These are phyloP conservation scores for Talaromyces sp. DNA, from an alignment of 2,329 filamentous ascomycete species.

Conservation along the genomic window DNA sequence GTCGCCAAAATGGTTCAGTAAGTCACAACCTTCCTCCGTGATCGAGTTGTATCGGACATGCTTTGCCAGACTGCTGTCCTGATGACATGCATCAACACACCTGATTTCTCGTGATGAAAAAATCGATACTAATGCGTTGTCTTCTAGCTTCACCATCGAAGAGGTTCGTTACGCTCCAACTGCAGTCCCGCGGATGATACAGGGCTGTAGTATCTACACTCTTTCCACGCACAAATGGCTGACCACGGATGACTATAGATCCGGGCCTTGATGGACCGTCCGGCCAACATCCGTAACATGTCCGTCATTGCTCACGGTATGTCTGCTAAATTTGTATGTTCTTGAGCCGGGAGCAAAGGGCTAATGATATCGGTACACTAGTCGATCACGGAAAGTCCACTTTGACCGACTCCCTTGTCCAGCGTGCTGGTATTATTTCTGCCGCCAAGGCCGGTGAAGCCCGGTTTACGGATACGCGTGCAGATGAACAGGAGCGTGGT, in stretches of 20 bases:
- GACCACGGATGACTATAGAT: slow-evolving; percentile 31
- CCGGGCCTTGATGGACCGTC: slow-evolving; percentile 48
- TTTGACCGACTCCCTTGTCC: slow-evolving; percentile 97
- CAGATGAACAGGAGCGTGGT: slow-evolving; percentile 98
- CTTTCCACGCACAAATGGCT: slow-evolving; percentile 21
- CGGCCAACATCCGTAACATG: slow-evolving; percentile 81
- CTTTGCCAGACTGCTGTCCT: slow-evolving; percentile 11
- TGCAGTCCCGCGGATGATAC: background rate
- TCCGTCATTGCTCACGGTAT: slow-evolving; percentile 97
- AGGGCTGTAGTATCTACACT: background rate
- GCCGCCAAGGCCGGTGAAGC: slow-evolving; percentile 94
- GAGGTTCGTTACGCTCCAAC: slow-evolving; percentile 54
- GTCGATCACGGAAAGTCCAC: slow-evolving; percentile 99
- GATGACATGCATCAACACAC: slow-evolving; percentile 9
- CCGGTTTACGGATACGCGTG: slow-evolving; percentile 93
- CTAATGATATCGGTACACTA: slow-evolving; percentile 27
- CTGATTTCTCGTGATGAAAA: background rate
- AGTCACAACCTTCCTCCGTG: slow-evolving; percentile 48
- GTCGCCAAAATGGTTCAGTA: slow-evolving; percentile 99
- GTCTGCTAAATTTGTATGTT: slow-evolving; percentile 26
- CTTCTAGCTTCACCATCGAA: slow-evolving; percentile 90
- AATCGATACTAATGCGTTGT: slow-evolving; percentile 29
- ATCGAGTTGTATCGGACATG: background rate
- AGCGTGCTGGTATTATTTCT: slow-evolving; percentile 99
- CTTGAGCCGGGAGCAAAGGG: background rate